A percentile compares a stretch with the other conserved stretches of the same genome.
Evolutionary conservation across 1,139 yeast species (phyloP).

Genomic region (Groenewaldozyma sp.): DNA sequence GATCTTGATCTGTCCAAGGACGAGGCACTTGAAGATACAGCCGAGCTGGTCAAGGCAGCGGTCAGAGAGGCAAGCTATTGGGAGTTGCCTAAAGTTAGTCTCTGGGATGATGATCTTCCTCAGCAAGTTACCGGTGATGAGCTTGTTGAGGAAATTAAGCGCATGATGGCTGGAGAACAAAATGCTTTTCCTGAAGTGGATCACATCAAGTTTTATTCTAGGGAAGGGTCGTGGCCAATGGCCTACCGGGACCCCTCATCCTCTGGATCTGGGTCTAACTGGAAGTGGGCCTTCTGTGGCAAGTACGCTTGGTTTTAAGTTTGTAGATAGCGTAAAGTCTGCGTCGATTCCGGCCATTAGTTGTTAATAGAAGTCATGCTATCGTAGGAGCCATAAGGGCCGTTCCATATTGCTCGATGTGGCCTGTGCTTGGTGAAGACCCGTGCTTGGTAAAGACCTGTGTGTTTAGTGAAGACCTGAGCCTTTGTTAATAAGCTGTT

Average conservation of each 20-base stretch:
- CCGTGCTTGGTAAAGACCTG: too few relatives aligned
- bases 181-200: slow-evolving; percentile 1
- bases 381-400: too few relatives aligned
- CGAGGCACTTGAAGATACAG: slow-evolving; percentile 10
- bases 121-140: slow-evolving; percentile 12
- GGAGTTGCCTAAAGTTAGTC: slow-evolving; percentile 14
- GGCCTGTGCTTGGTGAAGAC: too few relatives aligned
- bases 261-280: slow-evolving; percentile 9
- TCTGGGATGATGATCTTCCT: slow-evolving; percentile 25
- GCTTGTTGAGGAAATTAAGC: slow-evolving; percentile 5
- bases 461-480: too few relatives aligned
- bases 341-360: background rate
- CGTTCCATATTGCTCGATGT: too few relatives aligned
- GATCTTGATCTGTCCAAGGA: slow-evolving; percentile 9
- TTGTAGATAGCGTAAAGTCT: too few relatives aligned
- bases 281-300: slow-evolving; percentile 23
- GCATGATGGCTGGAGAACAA: background rate
- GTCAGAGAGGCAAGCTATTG: slow-evolving; percentile 20
- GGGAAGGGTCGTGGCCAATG: slow-evolving; percentile 26
- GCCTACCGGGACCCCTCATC: too few relatives aligned
- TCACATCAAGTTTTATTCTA: slow-evolving; percentile 8
- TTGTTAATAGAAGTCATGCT: background rate
- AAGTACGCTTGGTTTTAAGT: slow-evolving; percentile 26
- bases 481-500: too few relatives aligned
- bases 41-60: slow-evolving; percentile 20